These are phyloP conservation scores for Apophysomyces trapeziformis DNA, from an alignment of 371 early-diverging fungal species.

Conservation along the genomic window DNA sequence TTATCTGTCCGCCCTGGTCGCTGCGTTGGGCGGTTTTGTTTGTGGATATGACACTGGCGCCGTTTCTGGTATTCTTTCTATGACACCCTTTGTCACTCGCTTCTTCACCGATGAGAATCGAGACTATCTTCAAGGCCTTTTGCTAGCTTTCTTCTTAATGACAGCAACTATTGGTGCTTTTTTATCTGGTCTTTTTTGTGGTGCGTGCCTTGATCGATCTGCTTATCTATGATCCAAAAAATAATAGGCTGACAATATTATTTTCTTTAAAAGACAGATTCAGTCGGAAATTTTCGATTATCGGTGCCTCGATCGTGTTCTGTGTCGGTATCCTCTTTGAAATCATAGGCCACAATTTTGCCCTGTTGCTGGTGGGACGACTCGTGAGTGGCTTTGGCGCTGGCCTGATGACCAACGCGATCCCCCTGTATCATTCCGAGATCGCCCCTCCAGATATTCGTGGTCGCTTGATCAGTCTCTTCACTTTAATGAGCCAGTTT, in stretches of 20 bases:
- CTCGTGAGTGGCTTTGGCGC: constrained; percentile 48
- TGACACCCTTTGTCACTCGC: constrained; percentile 16
- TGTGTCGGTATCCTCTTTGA: constrained; percentile 51
- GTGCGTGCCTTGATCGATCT: constrained; percentile 18
- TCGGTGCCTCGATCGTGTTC: constrained; percentile 40
- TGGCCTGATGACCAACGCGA: constrained; percentile 47
- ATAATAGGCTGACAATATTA: no score
- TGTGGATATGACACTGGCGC: constrained; percentile 51
- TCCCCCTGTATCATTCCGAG: constrained; percentile 47
- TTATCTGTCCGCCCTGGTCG: constrained; percentile 29
- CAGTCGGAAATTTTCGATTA: constrained; percentile 46
- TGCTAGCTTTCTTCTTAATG: constrained; percentile 46
- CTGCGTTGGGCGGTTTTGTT: constrained; percentile 37
- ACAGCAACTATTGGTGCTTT: constrained; percentile 53
- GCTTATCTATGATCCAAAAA: no score
- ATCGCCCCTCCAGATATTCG: constrained; percentile 79
- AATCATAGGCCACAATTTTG: constrained; percentile 48
- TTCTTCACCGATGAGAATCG: constrained; percentile 27
- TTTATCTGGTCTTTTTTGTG: constrained; percentile 46
- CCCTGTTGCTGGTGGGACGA: constrained; percentile 43
- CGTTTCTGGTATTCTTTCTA: constrained; percentile 32
- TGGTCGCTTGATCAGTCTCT: constrained; percentile 51
- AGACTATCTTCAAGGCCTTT: constrained; percentile 26
- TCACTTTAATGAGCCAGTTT: constrained; percentile 38
- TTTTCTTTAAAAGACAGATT: constrained; percentile 33